Evolutionary conservation across 192 early-diverging fungal genomes (phyloP).

Genomic region (Gonapodya prolifera): DNA sequence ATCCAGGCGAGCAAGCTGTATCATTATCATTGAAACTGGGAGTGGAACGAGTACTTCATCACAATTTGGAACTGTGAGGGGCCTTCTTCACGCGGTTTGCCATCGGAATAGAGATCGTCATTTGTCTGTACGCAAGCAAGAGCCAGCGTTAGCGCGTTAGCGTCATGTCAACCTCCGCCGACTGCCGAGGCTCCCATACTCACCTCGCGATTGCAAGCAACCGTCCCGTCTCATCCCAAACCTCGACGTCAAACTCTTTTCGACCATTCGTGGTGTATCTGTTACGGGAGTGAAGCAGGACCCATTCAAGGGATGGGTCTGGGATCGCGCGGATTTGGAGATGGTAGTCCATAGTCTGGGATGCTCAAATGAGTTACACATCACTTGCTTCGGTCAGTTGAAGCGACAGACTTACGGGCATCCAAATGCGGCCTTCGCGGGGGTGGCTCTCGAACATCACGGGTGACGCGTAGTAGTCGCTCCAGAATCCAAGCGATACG

Average conservation of each 20-base stretch:
- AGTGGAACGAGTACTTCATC: too few relatives aligned
- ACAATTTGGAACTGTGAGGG: too few relatives aligned
- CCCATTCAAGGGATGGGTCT: background rate
- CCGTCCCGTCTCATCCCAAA: background rate
- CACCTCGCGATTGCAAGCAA: background rate
- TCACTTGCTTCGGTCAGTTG: background rate
- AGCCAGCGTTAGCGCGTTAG: background rate
- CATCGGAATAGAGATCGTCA: background rate
- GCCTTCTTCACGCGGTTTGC: too few relatives aligned
- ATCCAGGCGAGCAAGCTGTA: too few relatives aligned
- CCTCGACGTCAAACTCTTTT: constrained; percentile 2
- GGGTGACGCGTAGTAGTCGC: background rate
- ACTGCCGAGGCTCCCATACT: background rate
- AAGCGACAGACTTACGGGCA: background rate
- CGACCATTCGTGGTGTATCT: constrained; percentile 4
- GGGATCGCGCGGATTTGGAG: background rate
- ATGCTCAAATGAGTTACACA: background rate
- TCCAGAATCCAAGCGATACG: background rate
- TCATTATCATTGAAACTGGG: too few relatives aligned
- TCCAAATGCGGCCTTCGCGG: background rate
- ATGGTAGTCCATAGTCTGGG: constrained; percentile 1
- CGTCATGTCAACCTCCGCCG: background rate
- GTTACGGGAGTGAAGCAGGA: background rate
- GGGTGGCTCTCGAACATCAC: background rate
- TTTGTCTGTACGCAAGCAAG: background rate